Base-by-base conservation (phyloP, 306 rosid species). In the Macrotyloma uniflorum region DNA sequence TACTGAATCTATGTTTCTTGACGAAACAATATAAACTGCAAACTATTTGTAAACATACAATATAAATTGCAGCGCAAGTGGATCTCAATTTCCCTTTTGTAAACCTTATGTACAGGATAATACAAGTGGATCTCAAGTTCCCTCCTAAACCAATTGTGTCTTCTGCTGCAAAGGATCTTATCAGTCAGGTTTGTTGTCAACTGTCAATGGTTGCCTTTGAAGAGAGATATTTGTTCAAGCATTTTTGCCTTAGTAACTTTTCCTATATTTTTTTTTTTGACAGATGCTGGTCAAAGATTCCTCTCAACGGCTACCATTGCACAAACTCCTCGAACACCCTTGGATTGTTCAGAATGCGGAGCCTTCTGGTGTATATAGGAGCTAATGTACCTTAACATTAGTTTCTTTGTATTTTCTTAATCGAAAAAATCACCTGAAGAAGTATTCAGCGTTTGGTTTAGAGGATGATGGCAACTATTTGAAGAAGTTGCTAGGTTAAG, bases 331-430 rank as follows among this genome's bases (percentile, higher is more conserved):
- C 30, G 98, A 95, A 76, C 98, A 95, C 74, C 97, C 97, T 43
- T 95, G 98, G 98, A 91, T 92, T 81, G 86, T 95, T 77, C 98
- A 95, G 89, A 92, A 95, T 66, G 98, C 98, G 0, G 98, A 95
- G 91, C 96, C 98, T 23, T 86, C 98, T 20, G 97, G 98, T 79
- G 80, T 95, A 81, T 88, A 92, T 74, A 88, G 84, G 85, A 54
- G 87, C 72, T 95, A 87, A 72, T 47, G 26, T 47, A 64, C 76
- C 73, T 57, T 2, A 36, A 65, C 75, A 54, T 9, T 38, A 20
- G 43, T 36, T 26, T 3, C 30, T 46, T 20, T 75, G 67, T 55
- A 26, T 45, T 36, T 36, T 36, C 42, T 36, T 36, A 36, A 36
- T 36, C 3, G 9, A 8, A 8, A 36, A 36, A 36, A 36, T 36